Base-by-base conservation (phyloP, 2,329 filamentous ascomycete species). In the Fusarium proliferatum region DNA sequence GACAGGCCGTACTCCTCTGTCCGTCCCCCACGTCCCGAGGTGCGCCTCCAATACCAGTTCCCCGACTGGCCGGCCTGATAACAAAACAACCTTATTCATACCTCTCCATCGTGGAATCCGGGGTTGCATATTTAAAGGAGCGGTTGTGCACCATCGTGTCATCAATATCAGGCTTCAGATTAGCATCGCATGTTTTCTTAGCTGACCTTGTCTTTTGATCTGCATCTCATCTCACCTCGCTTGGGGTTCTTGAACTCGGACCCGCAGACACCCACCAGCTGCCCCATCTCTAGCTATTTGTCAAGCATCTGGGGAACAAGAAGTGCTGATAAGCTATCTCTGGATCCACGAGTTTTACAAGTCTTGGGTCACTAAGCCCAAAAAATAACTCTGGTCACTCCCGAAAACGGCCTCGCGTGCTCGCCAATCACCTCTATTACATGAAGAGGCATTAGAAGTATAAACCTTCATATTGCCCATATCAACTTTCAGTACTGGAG, bases 271-370 rank as follows among this genome's bases (percentile, higher is more conserved):
- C 60, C 71, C 73, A 69, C 69, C 61, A 52, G 52, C 46, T 26
- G 33, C 53, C 67, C 71, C 55, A 30, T 55, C 61, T 51, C 38
- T 49, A 52, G 34, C 75, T 66, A 74, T 63, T 78, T 68, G 70
- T 51, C 66, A 66, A 73, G 42, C 63, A 52, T 51, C 56, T 38
- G 52, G 51, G 38, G 61, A 64, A 75, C 42, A 61, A 58, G 41
- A 61, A 61, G 48, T 53, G 42, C 73, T 77, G 76, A 78, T 78
- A 78, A 78, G 76, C 75, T 77, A 77, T 77, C 76, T 78, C 46
- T 61, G 36, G 63, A 64, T 69, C 65, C 68, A 76, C 34, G 57
- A 69, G 55, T 63, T 75, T 61, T 52, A 59, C 58, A 52, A 71
- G 63, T 57, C 43, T 62, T 75, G 65, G 51, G 63, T 69, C 61